These are phyloP conservation scores for Emmonsiellopsis sp. DNA, from an alignment of 2,329 filamentous ascomycete genomes.

Conservation along the genomic window DNA sequence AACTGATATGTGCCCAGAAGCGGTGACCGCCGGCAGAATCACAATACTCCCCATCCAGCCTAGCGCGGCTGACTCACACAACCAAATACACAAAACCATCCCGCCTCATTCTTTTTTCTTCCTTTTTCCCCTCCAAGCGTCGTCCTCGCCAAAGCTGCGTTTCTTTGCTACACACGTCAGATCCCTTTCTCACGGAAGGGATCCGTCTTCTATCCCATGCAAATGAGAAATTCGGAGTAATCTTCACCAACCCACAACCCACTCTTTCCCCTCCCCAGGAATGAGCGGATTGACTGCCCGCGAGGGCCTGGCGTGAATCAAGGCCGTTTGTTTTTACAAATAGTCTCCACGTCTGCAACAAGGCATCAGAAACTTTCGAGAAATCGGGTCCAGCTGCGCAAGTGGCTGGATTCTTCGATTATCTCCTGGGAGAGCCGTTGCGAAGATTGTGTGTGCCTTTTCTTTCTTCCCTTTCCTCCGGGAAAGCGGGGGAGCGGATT, in stretches of 20 bases:
- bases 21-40: conserved; percentile 1
- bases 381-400: conserved; percentile 21
- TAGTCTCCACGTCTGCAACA: conserved; percentile 61
- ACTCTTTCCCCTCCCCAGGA: conserved; percentile 27
- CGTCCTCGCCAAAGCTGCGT: conserved; percentile 87
- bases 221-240: conserved; percentile 99
- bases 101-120: conserved; percentile 21
- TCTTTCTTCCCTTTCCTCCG: not conserved
- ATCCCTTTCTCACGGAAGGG: conserved; percentile 16
- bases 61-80: not conserved
- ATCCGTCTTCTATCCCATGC: conserved; percentile 38
- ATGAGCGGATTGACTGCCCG: conserved; percentile 54
- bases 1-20: not conserved
- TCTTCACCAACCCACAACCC: conserved; percentile 54
- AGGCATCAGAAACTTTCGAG: conserved; percentile 89
- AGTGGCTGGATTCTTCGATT: conserved; percentile 20
- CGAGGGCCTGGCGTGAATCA: conserved; percentile 73
- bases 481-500: not conserved
- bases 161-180: conserved; percentile 84
- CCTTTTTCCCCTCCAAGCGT: conserved; percentile 52
- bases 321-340: not conserved
- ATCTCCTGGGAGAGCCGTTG: conserved; percentile 73
- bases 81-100: conserved; percentile 5
- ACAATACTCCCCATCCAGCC: not conserved
- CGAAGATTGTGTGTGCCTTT: conserved; percentile 72